These are phyloP conservation scores for Fusarium musae DNA, from an alignment of 2,329 filamentous ascomycete genomes.

Conservation along the genomic window DNA sequence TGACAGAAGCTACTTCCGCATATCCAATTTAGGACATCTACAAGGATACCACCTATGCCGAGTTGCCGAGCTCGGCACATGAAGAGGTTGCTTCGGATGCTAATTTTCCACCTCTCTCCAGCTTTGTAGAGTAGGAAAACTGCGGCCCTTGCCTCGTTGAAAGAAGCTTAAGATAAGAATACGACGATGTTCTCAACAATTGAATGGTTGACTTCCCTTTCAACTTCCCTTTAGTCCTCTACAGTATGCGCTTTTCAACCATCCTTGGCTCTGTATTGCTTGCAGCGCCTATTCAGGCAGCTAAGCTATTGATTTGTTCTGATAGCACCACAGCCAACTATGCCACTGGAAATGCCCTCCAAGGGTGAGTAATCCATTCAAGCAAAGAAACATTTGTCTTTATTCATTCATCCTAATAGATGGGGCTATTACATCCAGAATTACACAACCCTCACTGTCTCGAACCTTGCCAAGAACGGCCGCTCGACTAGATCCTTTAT, in stretches of 20 bases:
- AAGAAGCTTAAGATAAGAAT: background rate
- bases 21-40: background rate
- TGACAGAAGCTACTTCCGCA: background rate
- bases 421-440: background rate
- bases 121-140: accelerated
- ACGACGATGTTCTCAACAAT: accelerated
- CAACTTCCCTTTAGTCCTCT: accelerated
- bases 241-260: background rate
- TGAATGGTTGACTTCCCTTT: accelerated
- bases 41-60: background rate
- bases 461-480: background rate
- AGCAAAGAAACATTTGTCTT: accelerated
- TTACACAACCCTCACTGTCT: background rate
- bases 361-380: accelerated
- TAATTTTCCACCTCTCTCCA: background rate
- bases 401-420: background rate
- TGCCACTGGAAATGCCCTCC: background rate
- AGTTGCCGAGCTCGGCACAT: background rate
- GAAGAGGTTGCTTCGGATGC: background rate
- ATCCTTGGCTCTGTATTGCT: background rate
- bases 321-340: background rate
- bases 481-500: background rate
- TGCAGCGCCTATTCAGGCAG: background rate
- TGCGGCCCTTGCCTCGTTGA: accelerated
- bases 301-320: background rate